Conservation (phyloP, 345 rosid species). For the Linum lewisii region DNA sequence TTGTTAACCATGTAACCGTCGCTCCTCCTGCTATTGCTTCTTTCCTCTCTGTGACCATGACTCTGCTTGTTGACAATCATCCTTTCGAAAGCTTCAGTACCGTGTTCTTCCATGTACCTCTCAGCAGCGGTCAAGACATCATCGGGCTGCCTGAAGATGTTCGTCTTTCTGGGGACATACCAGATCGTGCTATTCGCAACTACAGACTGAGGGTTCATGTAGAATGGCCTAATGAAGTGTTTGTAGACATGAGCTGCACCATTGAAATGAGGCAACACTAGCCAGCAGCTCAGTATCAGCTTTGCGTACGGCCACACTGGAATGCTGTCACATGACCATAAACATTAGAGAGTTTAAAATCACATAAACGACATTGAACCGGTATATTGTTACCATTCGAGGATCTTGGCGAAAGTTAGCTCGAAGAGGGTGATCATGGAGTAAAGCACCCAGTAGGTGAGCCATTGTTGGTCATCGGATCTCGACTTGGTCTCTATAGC, state of each 20-base stretch:
- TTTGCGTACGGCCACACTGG: conserved; percentile 18
- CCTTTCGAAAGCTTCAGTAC: conserved; percentile 47
- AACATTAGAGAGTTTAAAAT: no score
- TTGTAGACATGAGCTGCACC: conserved; percentile 23
- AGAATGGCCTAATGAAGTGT: conserved; percentile 20
- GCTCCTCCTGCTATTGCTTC: conserved; percentile 32
- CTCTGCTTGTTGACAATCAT: conserved; percentile 53
- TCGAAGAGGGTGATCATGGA: conserved; percentile 67
- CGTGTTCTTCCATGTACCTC: conserved; percentile 41
- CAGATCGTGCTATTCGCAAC: conserved; percentile 9
- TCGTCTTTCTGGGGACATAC: conserved; percentile 19
- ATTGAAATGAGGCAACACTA: conserved; percentile 25
- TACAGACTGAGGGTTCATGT: conserved; percentile 15
- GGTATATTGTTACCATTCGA: conserved; percentile 43
- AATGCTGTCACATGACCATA: conserved; percentile 8
- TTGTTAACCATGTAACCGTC: background rate
- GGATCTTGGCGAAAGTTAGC: conserved; percentile 53
- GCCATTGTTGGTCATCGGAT: conserved; percentile 68
- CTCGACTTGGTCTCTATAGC: conserved; percentile 64
- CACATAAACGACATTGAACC: no score
- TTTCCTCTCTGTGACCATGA: conserved; percentile 65
- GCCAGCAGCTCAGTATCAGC: conserved; percentile 20
- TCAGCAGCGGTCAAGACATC: conserved; percentile 24
- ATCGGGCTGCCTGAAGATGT: conserved; percentile 15
- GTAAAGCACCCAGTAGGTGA: conserved; percentile 83